Evolutionary conservation across 2,329 filamentous ascomycete species (phyloP), one percentile per base, ranked within the genome.

Genomic region (Tolypocladium nubicola): DNA sequence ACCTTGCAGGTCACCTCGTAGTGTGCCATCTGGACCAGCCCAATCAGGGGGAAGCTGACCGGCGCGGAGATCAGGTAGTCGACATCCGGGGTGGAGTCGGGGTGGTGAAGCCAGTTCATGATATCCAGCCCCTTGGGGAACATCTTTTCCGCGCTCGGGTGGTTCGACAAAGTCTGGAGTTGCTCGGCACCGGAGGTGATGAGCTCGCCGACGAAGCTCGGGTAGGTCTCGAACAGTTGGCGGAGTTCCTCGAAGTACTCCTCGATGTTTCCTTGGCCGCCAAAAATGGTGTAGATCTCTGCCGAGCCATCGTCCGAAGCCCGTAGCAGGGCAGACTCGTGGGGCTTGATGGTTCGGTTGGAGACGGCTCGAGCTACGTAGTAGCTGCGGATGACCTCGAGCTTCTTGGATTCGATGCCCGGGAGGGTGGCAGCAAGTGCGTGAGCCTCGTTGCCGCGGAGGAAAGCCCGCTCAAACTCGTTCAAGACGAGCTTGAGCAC

Each of bases 181-280:
- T 96, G 85, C 68, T 95, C 88, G 16, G 94, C 92, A 9, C 91
- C 87, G 30, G 85, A 82, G 35, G 82, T 81, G 67, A 99, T 82
- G 62, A 97, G 85, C 63, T 95, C 90, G 64, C 90, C 88, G 6
- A 97, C 85, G 64, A 99, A 95, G 35, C 88, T 88, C 14, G 89
- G 87, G 75, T 99, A 99, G 59, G 92, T 96, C 66, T 80, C 85
- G 77, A 93, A 93, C 58, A 97, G 83, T 71, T 96, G 88, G 57
- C 94, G 86, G 61, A 99, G 83, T 77, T 99, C 94, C 65, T 99
- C 93, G 68, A 99, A 99, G 76, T 99, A 99, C 76, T 99, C 95
- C 75, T 99, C 93, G 62, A 99, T 97, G 74, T 99, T 99, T 66
- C 94, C 94, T 73, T 99, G 94, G 8, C 94, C 94, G 59, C 94